Evolutionary conservation across 768 basidiomycete genomes (phyloP).

Genomic region (Epithele typhae): DNA sequence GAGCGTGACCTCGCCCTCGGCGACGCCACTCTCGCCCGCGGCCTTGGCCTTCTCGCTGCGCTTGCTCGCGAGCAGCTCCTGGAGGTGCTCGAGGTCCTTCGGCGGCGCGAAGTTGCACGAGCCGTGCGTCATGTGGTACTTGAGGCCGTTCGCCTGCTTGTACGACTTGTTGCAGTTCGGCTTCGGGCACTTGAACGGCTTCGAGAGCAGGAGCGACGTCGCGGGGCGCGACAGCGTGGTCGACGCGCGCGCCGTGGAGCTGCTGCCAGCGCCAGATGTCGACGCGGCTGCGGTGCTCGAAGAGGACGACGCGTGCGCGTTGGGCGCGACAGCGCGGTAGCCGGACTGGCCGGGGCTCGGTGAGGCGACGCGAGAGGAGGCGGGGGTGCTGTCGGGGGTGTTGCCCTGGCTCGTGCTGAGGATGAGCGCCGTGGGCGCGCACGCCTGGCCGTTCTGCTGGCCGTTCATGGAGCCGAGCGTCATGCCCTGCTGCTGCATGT

Average conservation of each 20-base stretch:
- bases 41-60: conserved; percentile 32
- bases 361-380: conserved; percentile 40
- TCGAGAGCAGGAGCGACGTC: conserved; percentile 64
- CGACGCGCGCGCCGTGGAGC: conserved; percentile 33
- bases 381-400: conserved; percentile 45
- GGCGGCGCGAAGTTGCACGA: conserved; percentile 92
- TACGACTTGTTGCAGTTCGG: conserved; percentile 94
- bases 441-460: conserved; percentile 32
- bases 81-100: conserved; percentile 76
- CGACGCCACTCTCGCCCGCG: conserved; percentile 7
- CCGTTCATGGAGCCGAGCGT: conserved; percentile 27
- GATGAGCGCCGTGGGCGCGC: conserved; percentile 64
- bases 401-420: conserved; percentile 43
- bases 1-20: conserved; percentile 31
- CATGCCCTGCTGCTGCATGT: conserved; percentile 35
- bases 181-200: conserved; percentile 92
- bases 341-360: conserved; percentile 23
- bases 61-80: conserved; percentile 57
- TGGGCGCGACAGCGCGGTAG: conserved; percentile 18
- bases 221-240: conserved; percentile 47
- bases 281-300: conserved; percentile 18
- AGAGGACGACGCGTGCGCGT: conserved; percentile 26
- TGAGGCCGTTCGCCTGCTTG: conserved; percentile 93
- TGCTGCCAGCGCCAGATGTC: conserved; percentile 18
- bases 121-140: conserved; percentile 92